Percentiles rank a stretch among this genome's conserved stretches.
phyloP scores from a whole-genome alignment of 2,329 filamentous ascomycete species.

The Sclerotinia borealis region DNA sequence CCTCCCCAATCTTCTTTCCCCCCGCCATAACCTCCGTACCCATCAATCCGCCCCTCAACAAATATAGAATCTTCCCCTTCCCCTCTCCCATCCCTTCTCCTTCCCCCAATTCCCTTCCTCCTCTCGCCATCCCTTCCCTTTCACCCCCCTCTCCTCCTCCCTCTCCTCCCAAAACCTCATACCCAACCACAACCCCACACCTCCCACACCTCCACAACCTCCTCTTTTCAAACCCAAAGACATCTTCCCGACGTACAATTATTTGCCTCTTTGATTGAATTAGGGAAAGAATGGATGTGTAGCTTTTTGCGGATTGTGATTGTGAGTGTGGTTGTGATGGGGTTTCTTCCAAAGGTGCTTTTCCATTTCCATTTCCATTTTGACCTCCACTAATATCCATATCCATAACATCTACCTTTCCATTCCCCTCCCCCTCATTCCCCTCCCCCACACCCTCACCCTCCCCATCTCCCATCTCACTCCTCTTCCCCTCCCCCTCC shows the following conservation, averaged over 20 bases:
- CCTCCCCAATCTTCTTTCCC: conserved; percentile 54
- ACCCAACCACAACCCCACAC: background rate
- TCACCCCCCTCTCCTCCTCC: background rate
- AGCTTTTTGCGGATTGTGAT: background rate
- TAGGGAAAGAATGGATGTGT: background rate
- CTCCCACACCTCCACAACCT: background rate
- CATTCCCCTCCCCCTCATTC: no score
- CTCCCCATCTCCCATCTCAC: background rate
- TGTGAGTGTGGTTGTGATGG: no score
- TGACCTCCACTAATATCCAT: no score
- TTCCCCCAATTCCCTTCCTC: no score
- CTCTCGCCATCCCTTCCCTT: no score
- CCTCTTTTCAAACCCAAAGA: conserved; percentile 3
- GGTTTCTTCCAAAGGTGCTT: no score
- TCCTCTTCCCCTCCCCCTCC: no score
- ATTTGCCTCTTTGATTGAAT: background rate
- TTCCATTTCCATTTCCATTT: no score
- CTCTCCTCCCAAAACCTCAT: background rate
- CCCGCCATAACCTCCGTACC: conserved; percentile 41
- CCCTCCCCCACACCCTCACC: no score
- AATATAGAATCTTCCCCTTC: background rate
- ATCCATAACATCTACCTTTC: no score
- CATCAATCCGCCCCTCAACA: background rate
- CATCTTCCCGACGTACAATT: background rate
- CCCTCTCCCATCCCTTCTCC: background rate